Base-by-base conservation (phyloP, 1,139 yeast species). In the Geotrichum carabidarum region DNA sequence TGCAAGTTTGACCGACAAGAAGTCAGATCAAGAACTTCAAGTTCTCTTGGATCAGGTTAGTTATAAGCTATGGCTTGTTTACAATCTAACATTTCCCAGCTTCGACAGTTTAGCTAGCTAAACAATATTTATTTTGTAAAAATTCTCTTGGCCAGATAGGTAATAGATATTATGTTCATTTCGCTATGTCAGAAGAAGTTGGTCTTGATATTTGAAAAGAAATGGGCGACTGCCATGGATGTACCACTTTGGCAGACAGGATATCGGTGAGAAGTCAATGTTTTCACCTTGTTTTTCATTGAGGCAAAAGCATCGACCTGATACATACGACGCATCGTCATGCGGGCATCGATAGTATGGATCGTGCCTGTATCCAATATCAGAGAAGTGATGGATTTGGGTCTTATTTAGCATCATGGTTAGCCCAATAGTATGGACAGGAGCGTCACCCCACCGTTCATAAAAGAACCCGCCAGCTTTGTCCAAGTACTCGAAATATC, bases 391-490 rank as follows among this genome's bases (percentile, higher is more conserved):
- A 64, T 87, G 91, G 51, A 93, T 78, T 63, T 84, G 82, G 45
- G 80, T 69, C 58, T 76, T 80, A 64, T 86, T 88, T 54, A 89
- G 74, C 51, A 93, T 71, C 37, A 91, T 68, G 1, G 83, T 71
- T 4, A 84, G 80, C 0, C 83, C 98, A 36, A 91, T 78, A 0
- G 96, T 78, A 69, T 93, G 98, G 5, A 93, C 95, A 0, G 99
- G 98, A 0, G 98, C 98, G 72, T 93, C 99, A 3, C 99, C 99
- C 99, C 98, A 93, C 61, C 99, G 75, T 69, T 73, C 75, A 66
- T 89, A 89, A 68, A 86, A 86, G 65, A 91, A 90, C 0, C 96
- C 97, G 1, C 95, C 96, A 0, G 82, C 71, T 48, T 74, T 59
- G 65, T 89, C 94, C 54, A 91, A 73, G 67, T 76, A 78, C 17